Evolutionary conservation across 2,329 filamentous ascomycete genomes (phyloP).

Genomic region (Lasiodiplodia gonubiensis): DNA sequence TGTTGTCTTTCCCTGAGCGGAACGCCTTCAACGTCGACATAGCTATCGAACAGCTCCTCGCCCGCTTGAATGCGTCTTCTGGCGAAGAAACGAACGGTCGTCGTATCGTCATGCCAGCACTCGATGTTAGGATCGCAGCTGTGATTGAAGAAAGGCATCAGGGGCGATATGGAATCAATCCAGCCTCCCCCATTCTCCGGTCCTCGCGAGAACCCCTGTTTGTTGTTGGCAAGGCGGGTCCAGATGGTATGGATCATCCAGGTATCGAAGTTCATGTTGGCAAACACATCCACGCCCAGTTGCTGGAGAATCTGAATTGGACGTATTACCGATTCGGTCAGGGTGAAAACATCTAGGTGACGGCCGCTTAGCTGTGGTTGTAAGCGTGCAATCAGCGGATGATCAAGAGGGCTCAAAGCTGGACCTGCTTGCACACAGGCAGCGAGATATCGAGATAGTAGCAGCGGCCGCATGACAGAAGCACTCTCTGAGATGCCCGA

Average conservation of each 20-base stretch:
- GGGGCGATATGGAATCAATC: conserved; percentile 38
- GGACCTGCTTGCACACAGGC: conserved; percentile 35
- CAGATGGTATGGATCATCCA: conserved; percentile 42
- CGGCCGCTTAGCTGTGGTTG: conserved; percentile 37
- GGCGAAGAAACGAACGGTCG: conserved; percentile 31
- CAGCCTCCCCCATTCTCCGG: conserved; percentile 34
- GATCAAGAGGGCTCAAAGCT: conserved; percentile 36
- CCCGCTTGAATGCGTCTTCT: conserved; percentile 14
- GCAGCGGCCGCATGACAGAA: conserved; percentile 36
- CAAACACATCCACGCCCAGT: conserved; percentile 39
- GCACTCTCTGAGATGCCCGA: conserved; percentile 32
- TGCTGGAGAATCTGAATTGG: conserved; percentile 39
- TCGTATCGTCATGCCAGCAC: conserved; percentile 31
- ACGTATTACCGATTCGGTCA: conserved; percentile 36
- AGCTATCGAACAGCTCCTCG: conserved; percentile 33
- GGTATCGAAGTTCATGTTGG: conserved; percentile 37
- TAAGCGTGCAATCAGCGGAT: conserved; percentile 38
- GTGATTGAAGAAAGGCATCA: conserved; percentile 43
- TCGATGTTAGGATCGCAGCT: conserved; percentile 41
- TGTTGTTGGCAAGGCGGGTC: conserved; percentile 43
- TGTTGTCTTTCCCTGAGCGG: conserved; percentile 24
- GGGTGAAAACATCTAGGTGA: conserved; percentile 40
- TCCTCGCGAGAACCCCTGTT: conserved; percentile 35
- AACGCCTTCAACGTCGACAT: conserved; percentile 29
- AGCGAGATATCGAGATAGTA: conserved; percentile 39